Evolutionary conservation across 768 basidiomycete species (phyloP).

Genomic region (Termitomyces heimii): DNA sequence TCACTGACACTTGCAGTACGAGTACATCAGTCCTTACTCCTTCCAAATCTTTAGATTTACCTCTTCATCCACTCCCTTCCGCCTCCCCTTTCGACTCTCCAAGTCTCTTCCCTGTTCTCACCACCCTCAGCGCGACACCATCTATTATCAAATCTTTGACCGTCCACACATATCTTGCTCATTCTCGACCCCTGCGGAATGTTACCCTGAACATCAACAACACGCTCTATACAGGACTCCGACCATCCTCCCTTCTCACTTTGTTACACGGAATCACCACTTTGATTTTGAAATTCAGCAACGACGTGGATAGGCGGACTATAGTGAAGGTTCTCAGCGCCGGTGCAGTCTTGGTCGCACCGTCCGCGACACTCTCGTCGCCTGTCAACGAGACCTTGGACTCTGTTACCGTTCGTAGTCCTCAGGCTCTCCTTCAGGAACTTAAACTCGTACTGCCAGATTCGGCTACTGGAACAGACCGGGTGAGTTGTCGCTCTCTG

Average conservation of each 20-base stretch:
- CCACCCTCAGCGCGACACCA: conserved; percentile 31
- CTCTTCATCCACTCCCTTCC: conserved; percentile 10
- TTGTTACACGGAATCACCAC: conserved; percentile 25
- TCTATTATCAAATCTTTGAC: conserved; percentile 23
- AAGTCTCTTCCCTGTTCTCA: conserved; percentile 35
- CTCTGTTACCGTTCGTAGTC: conserved; percentile 6
- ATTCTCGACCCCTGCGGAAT: conserved; percentile 22
- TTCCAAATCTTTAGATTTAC: conserved; percentile 6
- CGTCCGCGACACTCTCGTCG: neutral
- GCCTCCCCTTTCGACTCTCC: conserved; percentile 20
- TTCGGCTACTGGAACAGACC: conserved; percentile 22
- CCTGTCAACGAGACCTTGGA: conserved; percentile 15
- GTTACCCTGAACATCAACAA: conserved; percentile 35
- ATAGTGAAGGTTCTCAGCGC: conserved; percentile 42
- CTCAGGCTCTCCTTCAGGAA: conserved; percentile 16
- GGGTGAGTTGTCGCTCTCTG: conserved; percentile 21
- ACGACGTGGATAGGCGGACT: conserved; percentile 35
- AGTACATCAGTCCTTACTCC: conserved; percentile 5
- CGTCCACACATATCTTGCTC: conserved; percentile 1
- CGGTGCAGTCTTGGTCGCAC: conserved; percentile 23
- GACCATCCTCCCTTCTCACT: conserved; percentile 34
- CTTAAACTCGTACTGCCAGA: conserved; percentile 26
- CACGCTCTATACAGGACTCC: conserved; percentile 39
- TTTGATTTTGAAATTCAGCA: conserved; percentile 30
- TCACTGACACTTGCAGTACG: conserved; percentile 3